phyloP scores from a whole-genome alignment of 495 filamentous ascomycete species.

The Neurospora sp. region DNA sequence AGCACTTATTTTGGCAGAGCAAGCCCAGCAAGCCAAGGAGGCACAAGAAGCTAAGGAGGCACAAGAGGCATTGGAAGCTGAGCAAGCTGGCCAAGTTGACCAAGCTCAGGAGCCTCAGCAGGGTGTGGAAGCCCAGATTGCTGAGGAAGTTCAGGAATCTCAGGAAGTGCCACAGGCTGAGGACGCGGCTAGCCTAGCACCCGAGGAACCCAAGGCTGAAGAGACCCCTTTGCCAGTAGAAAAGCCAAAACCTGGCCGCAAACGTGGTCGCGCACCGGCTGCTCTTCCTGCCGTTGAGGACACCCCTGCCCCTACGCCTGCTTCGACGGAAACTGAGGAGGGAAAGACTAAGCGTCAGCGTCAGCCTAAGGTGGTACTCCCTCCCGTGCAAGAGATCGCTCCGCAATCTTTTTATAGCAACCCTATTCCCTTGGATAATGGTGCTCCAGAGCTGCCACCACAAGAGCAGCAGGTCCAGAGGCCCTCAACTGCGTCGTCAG shows the following conservation, averaged over 20 bases:
- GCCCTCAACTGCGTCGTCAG: conserved; percentile 24
- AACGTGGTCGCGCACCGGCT: conserved; percentile 15
- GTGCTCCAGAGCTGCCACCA: neutral
- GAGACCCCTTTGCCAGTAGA: neutral
- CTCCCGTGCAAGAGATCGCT: conserved; percentile 9
- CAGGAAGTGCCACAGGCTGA: neutral
- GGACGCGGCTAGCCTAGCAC: neutral
- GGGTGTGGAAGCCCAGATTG: neutral
- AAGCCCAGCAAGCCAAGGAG: neutral
- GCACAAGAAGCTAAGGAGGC: neutral
- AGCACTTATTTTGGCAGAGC: neutral
- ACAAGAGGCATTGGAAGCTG: neutral
- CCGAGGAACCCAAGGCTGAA: neutral
- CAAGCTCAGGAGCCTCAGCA: neutral
- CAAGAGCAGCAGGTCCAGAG: conserved; percentile 21
- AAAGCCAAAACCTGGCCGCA: conserved; percentile 6
- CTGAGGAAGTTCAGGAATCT: neutral
- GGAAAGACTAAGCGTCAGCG: conserved; percentile 18
- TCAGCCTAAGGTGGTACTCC: neutral
- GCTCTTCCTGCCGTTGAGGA: neutral
- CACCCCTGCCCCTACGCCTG: neutral
- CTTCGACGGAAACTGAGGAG: conserved; percentile 2
- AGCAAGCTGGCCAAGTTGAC: neutral
- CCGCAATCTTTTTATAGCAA: conserved; percentile 21
- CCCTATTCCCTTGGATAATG: conserved; percentile 7